Conservation (phyloP, 176 grass and related monocot species). For the Elaeis guineensis region DNA sequence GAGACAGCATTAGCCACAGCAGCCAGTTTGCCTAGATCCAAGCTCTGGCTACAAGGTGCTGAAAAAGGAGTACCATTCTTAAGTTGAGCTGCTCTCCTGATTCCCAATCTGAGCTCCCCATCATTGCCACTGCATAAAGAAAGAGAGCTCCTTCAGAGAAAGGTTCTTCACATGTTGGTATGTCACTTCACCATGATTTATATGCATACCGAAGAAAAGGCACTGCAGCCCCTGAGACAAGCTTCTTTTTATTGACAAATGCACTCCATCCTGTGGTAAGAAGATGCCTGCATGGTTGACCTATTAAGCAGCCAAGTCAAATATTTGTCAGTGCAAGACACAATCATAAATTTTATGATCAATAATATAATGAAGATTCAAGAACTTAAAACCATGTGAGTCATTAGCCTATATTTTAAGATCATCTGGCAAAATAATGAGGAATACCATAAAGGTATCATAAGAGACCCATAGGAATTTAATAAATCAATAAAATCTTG, state of each 20-base stretch:
- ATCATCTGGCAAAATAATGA: no score
- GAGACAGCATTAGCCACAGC: slow-evolving; percentile 43
- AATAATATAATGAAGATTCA: no score
- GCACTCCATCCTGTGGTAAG: slow-evolving; percentile 98
- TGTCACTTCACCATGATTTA: slow-evolving; percentile 5
- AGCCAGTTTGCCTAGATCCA: slow-evolving; percentile 23
- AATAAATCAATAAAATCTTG: no score
- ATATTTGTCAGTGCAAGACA: neutral
- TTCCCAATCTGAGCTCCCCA: slow-evolving; percentile 71
- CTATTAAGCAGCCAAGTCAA: slow-evolving; percentile 24
- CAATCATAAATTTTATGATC: neutral
- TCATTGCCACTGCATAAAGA: slow-evolving; percentile 46
- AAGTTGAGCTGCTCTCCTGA: slow-evolving; percentile 54
- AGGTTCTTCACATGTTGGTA: neutral
- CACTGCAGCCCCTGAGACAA: slow-evolving; percentile 81
- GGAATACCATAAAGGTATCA: no score
- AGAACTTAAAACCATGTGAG: no score
- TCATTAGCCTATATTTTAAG: no score
- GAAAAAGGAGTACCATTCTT: slow-evolving; percentile 31
- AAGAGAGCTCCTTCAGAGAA: slow-evolving; percentile 5
- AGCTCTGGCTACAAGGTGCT: slow-evolving; percentile 24
- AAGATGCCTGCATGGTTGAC: slow-evolving; percentile 92
- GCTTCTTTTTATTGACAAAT: slow-evolving; percentile 97
- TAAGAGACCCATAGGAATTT: no score
- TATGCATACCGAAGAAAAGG: slow-evolving; percentile 65